Evolutionary conservation across 192 early-diverging fungal genomes (phyloP).

Genomic region (Backusella sp.): DNA sequence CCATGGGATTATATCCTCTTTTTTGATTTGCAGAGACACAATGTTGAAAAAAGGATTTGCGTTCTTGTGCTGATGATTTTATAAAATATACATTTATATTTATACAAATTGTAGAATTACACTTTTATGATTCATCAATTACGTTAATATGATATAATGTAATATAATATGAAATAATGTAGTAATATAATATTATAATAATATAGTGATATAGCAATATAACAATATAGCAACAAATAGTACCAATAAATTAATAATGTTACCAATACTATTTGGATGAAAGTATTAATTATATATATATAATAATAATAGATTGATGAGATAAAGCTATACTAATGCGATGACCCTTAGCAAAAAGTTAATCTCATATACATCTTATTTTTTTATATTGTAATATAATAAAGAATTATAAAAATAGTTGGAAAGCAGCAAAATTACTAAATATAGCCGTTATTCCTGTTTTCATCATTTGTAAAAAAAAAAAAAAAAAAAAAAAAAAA

Average conservation of each 20-base stretch:
- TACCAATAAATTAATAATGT: background rate
- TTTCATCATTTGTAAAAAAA: background rate
- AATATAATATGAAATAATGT: too few relatives aligned
- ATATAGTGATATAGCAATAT: too few relatives aligned
- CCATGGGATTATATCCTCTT: background rate
- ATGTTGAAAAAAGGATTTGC: background rate
- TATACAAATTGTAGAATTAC: too few relatives aligned
- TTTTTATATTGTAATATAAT: background rate
- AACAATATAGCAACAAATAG: background rate
- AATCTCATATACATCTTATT: background rate
- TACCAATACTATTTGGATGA: background rate
- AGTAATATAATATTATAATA: too few relatives aligned
- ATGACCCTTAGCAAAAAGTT: background rate
- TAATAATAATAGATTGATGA: background rate
- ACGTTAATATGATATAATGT: too few relatives aligned
- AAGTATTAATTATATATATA: background rate
- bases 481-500: too few relatives aligned
- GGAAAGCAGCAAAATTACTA: constrained; percentile 7
- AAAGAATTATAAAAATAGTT: constrained; percentile 1
- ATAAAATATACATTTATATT: too few relatives aligned
- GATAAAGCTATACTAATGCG: background rate
- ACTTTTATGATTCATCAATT: too few relatives aligned
- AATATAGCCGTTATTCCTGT: constrained; percentile 7
- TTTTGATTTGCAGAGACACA: background rate
- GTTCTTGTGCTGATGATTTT: background rate